Evolutionary conservation across 2,329 filamentous ascomycete genomes (phyloP).

Genomic region (Penicillium sp.): DNA sequence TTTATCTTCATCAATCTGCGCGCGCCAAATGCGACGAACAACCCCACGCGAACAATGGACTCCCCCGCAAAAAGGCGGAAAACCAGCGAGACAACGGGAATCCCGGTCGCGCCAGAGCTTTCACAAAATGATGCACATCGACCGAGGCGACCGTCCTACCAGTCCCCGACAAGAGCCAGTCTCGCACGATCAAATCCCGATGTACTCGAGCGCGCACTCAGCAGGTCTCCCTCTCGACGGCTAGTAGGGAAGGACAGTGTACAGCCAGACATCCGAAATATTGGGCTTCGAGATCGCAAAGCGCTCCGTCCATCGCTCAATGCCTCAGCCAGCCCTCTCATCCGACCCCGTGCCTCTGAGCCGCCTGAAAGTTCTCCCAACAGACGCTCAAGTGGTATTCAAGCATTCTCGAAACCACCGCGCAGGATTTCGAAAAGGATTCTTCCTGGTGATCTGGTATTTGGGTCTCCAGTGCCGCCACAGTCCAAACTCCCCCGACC

Average conservation of each 20-base stretch:
- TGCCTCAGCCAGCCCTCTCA: constrained; percentile 28
- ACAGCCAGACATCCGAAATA: constrained; percentile 18
- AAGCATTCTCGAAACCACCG: constrained; percentile 37
- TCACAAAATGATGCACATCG: constrained; percentile 27
- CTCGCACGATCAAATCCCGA: constrained; percentile 60
- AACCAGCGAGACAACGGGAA: constrained; percentile 54
- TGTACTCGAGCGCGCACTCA: constrained; percentile 49
- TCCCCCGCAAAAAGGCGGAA: constrained; percentile 63
- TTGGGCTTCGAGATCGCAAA: constrained; percentile 38
- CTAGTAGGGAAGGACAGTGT: constrained; percentile 16
- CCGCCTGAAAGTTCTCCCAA: constrained; percentile 24
- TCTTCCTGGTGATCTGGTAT: constrained; percentile 28
- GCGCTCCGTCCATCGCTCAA: constrained; percentile 36
- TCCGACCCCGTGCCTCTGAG: constrained; percentile 13
- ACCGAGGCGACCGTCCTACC: constrained; percentile 54
- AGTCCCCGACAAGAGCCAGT: constrained; percentile 64
- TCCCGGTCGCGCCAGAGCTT: constrained; percentile 40
- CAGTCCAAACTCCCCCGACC: constrained; percentile 10
- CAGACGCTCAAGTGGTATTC: constrained; percentile 30
- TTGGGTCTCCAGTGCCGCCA: constrained; percentile 27
- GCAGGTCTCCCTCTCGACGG: constrained; percentile 37
- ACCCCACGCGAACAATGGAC: constrained; percentile 29
- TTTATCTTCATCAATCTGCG: constrained; percentile 16
- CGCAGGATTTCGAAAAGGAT: constrained; percentile 37
- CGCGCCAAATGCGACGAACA: constrained; percentile 35